Base-by-base conservation (phyloP, 2,329 filamentous ascomycete species). In the Aaosphaeria arxii region DNA sequence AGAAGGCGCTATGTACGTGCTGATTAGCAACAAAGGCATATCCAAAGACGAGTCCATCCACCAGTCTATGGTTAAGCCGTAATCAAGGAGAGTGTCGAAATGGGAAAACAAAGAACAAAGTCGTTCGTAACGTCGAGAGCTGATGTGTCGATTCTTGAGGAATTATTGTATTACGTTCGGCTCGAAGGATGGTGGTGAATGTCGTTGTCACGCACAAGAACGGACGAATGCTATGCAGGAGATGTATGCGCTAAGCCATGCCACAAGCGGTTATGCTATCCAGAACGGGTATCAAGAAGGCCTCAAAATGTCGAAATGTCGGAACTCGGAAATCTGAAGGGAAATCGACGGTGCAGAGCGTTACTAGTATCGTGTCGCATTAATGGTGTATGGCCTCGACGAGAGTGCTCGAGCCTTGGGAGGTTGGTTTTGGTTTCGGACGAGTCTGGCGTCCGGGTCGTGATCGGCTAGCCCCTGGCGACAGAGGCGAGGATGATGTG, bases 321-420 rank as follows among this genome's bases (percentile, higher is more conserved):
- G 13, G 48, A 40, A 57, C 28, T 49, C 47, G 46, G 49, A 53
- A 59, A 61, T 54, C 45, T 43, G 46, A 38, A 50, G 51, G 40
- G 38, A 59, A 58, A 58, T 52, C 54, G 50, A 56, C 49, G 54
- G 52, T 53, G 45, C 49, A 55, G 56, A 51, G 55, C 53, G 41
- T 51, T 49, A 52, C 6, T 46, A 51, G 53, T 54, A 62, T 66
- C 64, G 58, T 66, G 53, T 61, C 61, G 61, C 64, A 50, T 68
- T 62, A 68, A 43, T 52, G 55, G 48, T 52, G 48, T 32, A 57
- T 52, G 44, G 55, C 56, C 45, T 63, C 56, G 51, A 64, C 49
- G 33, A 66, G 60, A 32, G 63, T 66, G 53, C 59, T 66, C 31
- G 64, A 64, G 42, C 61, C 62, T 28, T 58, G 59, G n/a, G 58